These are phyloP conservation scores for Fistulifera pelliculosa DNA, from an alignment of 108 stramenopile species.

Conservation along the genomic window DNA sequence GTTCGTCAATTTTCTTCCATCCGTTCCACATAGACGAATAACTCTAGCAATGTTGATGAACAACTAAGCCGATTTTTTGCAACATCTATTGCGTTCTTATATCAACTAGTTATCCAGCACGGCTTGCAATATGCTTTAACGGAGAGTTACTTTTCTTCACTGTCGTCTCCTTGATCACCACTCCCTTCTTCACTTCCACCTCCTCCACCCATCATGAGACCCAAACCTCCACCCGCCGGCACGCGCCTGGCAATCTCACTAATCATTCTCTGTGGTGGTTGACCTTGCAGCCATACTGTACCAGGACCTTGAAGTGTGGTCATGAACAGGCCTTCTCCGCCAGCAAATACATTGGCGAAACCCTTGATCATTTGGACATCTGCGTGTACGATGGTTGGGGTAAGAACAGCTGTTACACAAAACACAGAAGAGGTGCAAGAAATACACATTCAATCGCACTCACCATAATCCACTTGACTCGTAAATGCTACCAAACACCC, in stretches of 20 bases:
- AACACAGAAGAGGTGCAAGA: too few relatives aligned
- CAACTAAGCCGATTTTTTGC: too few relatives aligned
- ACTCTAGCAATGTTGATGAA: too few relatives aligned
- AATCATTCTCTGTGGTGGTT: constrained; percentile 75
- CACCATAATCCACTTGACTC: constrained; percentile 55
- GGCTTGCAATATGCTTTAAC: too few relatives aligned
- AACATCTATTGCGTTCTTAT: too few relatives aligned
- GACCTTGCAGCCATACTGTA: constrained; percentile 80
- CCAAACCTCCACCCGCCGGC: constrained; percentile 72
- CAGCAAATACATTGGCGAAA: constrained; percentile 86
- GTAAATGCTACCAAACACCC: constrained; percentile 84
- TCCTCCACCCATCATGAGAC: constrained; percentile 54
- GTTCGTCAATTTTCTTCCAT: too few relatives aligned
- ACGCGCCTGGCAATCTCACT: constrained; percentile 81
- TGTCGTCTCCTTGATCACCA: neutral
- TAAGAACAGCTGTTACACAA: too few relatives aligned
- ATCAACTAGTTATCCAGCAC: too few relatives aligned
- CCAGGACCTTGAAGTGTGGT: constrained; percentile 89
- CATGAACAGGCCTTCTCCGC: constrained; percentile 88
- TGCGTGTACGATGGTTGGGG: neutral
- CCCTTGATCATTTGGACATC: constrained; percentile 79
- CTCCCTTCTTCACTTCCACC: constrained; percentile 22
- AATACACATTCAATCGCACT: too few relatives aligned
- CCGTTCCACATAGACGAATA: too few relatives aligned
- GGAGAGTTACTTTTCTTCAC: neutral